Evolutionary conservation across 306 rosid species (phyloP).

Genomic region (Delonix regia): DNA sequence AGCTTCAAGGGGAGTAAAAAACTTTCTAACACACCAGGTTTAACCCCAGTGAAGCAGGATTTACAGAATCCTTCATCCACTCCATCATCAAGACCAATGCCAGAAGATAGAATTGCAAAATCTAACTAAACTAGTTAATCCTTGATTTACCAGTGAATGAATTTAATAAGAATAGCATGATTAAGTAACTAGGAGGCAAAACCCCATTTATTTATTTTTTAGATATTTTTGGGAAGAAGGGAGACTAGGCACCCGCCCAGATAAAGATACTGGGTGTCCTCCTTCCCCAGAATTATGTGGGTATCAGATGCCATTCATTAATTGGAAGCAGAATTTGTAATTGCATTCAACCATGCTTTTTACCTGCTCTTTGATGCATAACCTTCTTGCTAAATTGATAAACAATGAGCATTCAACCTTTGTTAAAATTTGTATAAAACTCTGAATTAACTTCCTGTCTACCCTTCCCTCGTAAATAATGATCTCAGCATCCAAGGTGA

Average conservation of each 20-base stretch:
- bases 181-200: neutral
- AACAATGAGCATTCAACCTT: neutral
- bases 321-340: neutral
- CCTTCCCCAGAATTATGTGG: neutral
- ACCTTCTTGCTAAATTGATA: neutral
- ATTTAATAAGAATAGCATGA: neutral
- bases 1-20: neutral
- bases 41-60: neutral
- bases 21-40: neutral
- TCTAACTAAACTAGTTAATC: no score
- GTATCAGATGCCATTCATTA: neutral
- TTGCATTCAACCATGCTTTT: neutral
- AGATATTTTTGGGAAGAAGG: neutral
- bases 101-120: neutral
- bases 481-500: neutral
- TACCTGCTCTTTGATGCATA: neutral
- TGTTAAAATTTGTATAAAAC: neutral
- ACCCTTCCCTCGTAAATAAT: neutral
- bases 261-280: neutral
- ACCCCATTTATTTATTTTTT: neutral
- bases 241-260: neutral
- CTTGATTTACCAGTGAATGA: conserved; percentile 8
- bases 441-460: neutral
- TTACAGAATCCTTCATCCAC: conserved; percentile 5
- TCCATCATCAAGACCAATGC: conserved; percentile 20